Conservation (phyloP, 129 eudicot genomes). For the Sambucus nigra region DNA sequence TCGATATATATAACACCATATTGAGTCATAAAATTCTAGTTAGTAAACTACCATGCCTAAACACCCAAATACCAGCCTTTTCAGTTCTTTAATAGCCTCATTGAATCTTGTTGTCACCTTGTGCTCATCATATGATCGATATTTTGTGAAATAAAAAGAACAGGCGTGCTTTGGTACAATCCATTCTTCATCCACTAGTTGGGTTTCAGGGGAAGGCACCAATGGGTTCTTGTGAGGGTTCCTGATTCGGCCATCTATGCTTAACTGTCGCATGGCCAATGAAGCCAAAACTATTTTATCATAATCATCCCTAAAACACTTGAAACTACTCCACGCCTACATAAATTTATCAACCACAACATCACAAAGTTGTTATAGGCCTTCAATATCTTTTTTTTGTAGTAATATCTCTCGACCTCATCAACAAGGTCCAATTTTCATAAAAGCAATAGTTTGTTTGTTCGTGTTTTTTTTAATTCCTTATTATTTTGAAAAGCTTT, state of each 20-base stretch:
- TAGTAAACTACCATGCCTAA: too few species aligned
- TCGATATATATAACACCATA: too few species aligned
- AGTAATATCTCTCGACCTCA: constrained; percentile 50
- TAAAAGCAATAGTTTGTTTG: constrained; percentile 56
- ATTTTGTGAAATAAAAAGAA: too few species aligned
- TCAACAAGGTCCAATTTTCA: constrained; percentile 44
- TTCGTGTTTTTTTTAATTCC: too few species aligned
- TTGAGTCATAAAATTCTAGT: too few species aligned
- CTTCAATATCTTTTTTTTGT: constrained; percentile 52
- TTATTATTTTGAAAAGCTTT: too few species aligned
- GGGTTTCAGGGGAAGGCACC: constrained; percentile 32
- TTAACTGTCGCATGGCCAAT: constrained; percentile 69
- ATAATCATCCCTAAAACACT: constrained; percentile 73
- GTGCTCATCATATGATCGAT: too few species aligned
- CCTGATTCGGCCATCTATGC: constrained; percentile 79
- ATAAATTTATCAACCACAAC: constrained; percentile 65
- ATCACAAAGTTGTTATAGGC: constrained; percentile 40
- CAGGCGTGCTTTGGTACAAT: too few species aligned
- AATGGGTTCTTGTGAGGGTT: constrained; percentile 76
- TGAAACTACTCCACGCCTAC: constrained; percentile 45
- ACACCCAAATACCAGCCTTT: too few species aligned
- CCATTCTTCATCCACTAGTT: too few species aligned
- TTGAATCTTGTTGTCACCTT: too few species aligned
- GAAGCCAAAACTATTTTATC: constrained; percentile 64
- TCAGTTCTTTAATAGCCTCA: too few species aligned